Conservation (phyloP, 768 basidiomycete genomes). For the Amanita inopinata region DNA sequence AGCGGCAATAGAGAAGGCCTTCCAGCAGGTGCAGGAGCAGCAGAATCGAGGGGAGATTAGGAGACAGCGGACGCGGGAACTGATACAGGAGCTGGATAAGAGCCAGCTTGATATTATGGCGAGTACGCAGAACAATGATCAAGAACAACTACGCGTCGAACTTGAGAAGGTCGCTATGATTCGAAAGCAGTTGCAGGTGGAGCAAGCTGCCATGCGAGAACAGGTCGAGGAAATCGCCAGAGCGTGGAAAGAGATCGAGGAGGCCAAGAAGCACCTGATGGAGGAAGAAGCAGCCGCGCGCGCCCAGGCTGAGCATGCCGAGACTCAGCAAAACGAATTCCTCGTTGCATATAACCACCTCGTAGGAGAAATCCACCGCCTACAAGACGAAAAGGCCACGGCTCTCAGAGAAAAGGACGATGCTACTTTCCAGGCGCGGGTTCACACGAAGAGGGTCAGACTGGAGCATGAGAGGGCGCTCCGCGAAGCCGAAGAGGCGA, state of each 20-base stretch:
- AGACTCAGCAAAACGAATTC: background rate
- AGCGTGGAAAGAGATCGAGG: conserved; percentile 5
- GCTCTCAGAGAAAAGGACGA: conserved; percentile 1
- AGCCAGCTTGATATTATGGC: conserved; percentile 8
- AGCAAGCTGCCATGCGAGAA: conserved; percentile 1
- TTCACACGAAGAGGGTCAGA: background rate
- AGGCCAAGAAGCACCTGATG: background rate
- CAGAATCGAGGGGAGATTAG: conserved; percentile 5
- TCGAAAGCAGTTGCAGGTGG: background rate
- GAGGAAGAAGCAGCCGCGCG: background rate
- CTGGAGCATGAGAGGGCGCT: conserved; percentile 3
- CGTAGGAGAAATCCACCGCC: background rate
- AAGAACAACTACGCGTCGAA: conserved; percentile 2
- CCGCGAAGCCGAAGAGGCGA: conserved; percentile 1
- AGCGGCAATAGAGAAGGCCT: conserved; percentile 1
- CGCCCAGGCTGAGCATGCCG: background rate
- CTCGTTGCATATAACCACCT: background rate
- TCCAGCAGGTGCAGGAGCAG: background rate
- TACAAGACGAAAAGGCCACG: conserved; percentile 4
- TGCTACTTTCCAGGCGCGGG: background rate
- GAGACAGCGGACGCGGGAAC: conserved; percentile 5
- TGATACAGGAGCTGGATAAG: conserved; percentile 4
- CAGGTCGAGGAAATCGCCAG: conserved; percentile 2
- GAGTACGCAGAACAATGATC: background rate
- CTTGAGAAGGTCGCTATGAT: conserved; percentile 2